Base-by-base conservation (phyloP, 352 stramenopile species). In the Pythium aquatile region DNA sequence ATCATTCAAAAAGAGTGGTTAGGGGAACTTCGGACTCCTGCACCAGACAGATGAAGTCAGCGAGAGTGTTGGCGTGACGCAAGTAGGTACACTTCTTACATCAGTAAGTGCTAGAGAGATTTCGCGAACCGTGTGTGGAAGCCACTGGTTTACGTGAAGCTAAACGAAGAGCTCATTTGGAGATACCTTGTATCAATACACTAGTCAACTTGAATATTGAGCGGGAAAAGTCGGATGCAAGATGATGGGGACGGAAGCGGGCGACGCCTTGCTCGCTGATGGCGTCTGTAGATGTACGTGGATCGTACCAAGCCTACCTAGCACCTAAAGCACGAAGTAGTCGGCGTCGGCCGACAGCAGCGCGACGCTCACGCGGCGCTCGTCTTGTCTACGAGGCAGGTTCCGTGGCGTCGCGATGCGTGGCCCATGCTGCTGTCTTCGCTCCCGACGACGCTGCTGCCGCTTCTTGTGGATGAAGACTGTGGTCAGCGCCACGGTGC, bases 241-340 rank as follows among this genome's bases (percentile, higher is more conserved):
- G 40, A 48, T n/a, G 40, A 48, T 20, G 20, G 40, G 44, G 44
- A 51, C 17, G n/a, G 17, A 29, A 51, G 30, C 20, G 28, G 26
- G 20, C n/a, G 35, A 2, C 35, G 35, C 35, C 35, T 42, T 16
- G 4, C 35, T 42, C 35, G 7, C 44, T 52, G 26, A 52, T 28
- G n/a, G 44, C 17, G 24, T 52, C n/a, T 29, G 24, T 52, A 29
- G 44, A 14, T 52, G 53, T 48, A 32, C 24, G 40, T 46, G 5
- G n/a, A 55, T 24, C 46, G 26, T 16, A 46, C 40, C 29, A 52
- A 40, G 35, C n/a, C 55, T 29, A 44, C 7, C 2, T 24, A 24
- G 42, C n/a, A 13, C 10, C 52, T 42, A 67, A 13, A 67, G 51
- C n/a, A 68, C 37, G 47, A 63, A 68, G 54, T 58, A 68, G 47